phyloP scores from a whole-genome alignment of 179 eudicot species.

The Heliamphora ciliata region DNA sequence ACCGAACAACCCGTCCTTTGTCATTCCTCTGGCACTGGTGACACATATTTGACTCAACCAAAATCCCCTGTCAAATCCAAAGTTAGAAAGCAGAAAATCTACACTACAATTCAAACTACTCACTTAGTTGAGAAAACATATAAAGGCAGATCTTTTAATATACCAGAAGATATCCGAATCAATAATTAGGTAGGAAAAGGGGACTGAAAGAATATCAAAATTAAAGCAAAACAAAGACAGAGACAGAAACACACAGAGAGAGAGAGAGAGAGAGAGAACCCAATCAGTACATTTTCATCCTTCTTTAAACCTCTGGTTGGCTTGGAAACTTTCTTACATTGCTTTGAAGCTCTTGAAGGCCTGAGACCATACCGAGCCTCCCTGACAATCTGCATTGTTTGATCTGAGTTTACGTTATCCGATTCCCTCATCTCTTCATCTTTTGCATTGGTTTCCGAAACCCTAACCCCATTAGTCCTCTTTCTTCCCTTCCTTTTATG shows the following conservation, averaged over 20 bases:
- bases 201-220: background rate
- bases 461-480: background rate
- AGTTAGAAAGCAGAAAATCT: background rate
- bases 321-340: background rate
- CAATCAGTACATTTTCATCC: conserved; percentile 6
- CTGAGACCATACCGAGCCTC: background rate
- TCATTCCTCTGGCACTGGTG: conserved; percentile 84
- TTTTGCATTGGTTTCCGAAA: no score
- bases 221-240: background rate
- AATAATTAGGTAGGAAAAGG: no score
- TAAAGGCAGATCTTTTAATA: no score
- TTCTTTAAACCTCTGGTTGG: background rate
- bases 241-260: background rate
- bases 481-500: background rate
- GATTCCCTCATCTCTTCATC: background rate
- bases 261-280: background rate
- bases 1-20: conserved; percentile 54
- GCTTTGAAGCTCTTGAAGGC: background rate
- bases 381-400: background rate
- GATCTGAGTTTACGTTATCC: conserved; percentile 1
- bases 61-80: conserved; percentile 8
- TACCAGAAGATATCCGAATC: no score
- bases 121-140: no score
- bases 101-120: background rate
- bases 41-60: conserved; percentile 36